Evolutionary conservation across 768 basidiomycete species (phyloP), one percentile per base, ranked within the genome.

Genomic region (Royoungia palumana): DNA sequence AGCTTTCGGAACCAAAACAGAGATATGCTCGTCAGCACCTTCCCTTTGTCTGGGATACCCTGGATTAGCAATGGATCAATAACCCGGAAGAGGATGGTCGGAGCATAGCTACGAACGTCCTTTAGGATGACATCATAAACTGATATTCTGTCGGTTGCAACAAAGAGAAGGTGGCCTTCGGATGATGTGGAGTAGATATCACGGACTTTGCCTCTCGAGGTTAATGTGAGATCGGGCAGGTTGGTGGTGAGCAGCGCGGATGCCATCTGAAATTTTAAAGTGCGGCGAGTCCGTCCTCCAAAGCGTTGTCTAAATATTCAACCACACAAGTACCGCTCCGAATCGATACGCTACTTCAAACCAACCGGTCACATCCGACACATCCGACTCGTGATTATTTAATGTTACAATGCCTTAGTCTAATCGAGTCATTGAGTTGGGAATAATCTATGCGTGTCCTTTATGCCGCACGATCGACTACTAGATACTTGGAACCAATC

Each of bases 31-130:
- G 94, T 96, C 40, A 99, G 75, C 28, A 96, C 77, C 60, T 82
- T 83, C 47, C 96, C 95, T 66, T 99, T 99, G 54, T 84, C 83
- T 14, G 95, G 94, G 53, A 99, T 92, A 7, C 93, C 94, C 95
- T 99, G 24, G 16, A 39, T 36, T 14, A 44, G 25, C 10, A 2
- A 28, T 12, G 5, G 28, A 25, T 38, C 9, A 48, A 47, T n/a
- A 34, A 28, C 32, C 30, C 5, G 7, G 34, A 16, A 22, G 40
- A 44, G 11, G 35, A 35, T 21, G 44, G 20, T 21, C 34, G 38
- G 25, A 48, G 41, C 43, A 36, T 21, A 3, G 41, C 49, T 48
- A 75, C 90, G 60, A 65, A 97, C 95, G 69, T 95, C 93, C 64
- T 83, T 82, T 53, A 99, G 78, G 62, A 98, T 85, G 57, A 96